Evolutionary conservation across 305 asterid genomes (phyloP).

Genomic region (Solanum hybrid): DNA sequence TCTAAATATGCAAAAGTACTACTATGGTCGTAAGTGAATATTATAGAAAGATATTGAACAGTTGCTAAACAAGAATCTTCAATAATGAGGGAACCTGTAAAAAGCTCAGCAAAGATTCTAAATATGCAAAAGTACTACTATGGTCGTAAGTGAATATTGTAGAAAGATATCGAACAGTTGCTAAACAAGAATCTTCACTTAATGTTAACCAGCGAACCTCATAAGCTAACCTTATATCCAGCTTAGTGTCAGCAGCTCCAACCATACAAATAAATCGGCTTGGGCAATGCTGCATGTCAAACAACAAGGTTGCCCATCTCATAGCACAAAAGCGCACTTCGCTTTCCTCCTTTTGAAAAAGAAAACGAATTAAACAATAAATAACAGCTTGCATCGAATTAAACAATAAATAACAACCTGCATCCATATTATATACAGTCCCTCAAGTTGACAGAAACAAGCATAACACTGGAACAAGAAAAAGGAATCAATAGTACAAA

Average conservation of each 20-base stretch:
- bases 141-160: background rate
- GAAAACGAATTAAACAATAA: background rate
- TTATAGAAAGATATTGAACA: background rate
- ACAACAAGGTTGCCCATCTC: slow-evolving; percentile 90
- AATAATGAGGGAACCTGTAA: background rate
- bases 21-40: background rate
- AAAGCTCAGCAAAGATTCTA: background rate
- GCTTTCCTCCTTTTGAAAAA: slow-evolving; percentile 71
- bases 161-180: background rate
- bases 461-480: slow-evolving; percentile 2
- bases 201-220: background rate
- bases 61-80: background rate
- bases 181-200: background rate
- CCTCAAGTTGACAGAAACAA: background rate
- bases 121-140: background rate
- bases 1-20: background rate
- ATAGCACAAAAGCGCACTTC: slow-evolving; percentile 98
- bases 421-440: background rate
- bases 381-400: background rate
- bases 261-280: slow-evolving; percentile 95
- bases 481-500: slow-evolving; percentile 11
- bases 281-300: slow-evolving; percentile 85
- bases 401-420: background rate
- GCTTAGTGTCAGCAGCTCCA: slow-evolving; percentile 83
- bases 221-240: slow-evolving; percentile 77